These are phyloP conservation scores for Aspergillaceae sp. DNA, from an alignment of 2,329 filamentous ascomycete genomes.

Conservation along the genomic window DNA sequence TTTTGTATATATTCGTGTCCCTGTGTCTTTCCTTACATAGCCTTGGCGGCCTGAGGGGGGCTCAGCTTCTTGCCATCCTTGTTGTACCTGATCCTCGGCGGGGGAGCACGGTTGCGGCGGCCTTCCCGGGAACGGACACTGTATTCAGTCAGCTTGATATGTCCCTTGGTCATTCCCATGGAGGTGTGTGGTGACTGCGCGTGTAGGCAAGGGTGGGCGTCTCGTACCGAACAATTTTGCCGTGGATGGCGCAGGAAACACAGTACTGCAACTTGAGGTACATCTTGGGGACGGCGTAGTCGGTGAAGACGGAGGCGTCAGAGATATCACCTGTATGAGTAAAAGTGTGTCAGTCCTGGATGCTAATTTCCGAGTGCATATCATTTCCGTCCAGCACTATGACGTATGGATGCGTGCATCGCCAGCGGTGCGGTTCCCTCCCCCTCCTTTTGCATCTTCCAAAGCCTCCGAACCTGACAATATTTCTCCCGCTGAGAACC, in stretches of 20 bases:
- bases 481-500: not conserved
- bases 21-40: constrained; percentile 32
- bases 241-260: constrained; percentile 99
- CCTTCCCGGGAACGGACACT: constrained; percentile 96
- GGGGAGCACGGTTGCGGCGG: constrained; percentile 97
- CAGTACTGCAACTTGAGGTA: constrained; percentile 99
- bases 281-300: constrained; percentile 99
- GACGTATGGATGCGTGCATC: not conserved
- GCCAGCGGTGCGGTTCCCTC: constrained; percentile 2
- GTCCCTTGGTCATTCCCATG: no score
- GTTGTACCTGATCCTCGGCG: constrained; percentile 97
- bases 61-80: constrained; percentile 99
- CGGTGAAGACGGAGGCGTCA: constrained; percentile 96
- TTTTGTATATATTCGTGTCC: constrained; percentile 20
- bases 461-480: not conserved
- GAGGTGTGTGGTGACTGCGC: no score
- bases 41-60: constrained; percentile 70
- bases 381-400: not conserved
- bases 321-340: constrained; percentile 85
- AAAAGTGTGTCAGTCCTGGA: constrained; percentile 6
- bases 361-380: no score
- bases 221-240: constrained; percentile 99
- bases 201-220: constrained; percentile 17
- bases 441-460: not conserved
- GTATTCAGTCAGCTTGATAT: constrained; percentile 14